Conservation (phyloP, 2,329 filamentous ascomycete genomes). For the Nakataea oryzae region DNA sequence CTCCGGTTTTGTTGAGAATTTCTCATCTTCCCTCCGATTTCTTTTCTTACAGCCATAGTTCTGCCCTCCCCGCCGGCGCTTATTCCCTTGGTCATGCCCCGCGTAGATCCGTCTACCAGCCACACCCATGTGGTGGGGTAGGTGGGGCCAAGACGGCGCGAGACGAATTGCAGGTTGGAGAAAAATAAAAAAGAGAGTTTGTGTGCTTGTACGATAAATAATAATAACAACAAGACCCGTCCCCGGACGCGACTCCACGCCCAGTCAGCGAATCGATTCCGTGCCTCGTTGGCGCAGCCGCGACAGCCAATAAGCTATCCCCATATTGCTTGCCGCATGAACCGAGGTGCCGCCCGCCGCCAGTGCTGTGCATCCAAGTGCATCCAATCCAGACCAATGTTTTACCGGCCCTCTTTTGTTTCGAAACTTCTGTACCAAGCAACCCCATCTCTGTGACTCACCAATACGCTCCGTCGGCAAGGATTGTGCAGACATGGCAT, state of each 20-base stretch:
- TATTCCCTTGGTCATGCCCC: too few relatives aligned
- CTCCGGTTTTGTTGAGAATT: not conserved
- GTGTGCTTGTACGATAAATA: too few relatives aligned
- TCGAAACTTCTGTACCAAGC: not conserved
- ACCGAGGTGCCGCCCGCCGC: not conserved
- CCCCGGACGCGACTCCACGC: not conserved
- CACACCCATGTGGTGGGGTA: too few relatives aligned
- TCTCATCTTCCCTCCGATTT: not conserved
- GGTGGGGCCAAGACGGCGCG: too few relatives aligned
- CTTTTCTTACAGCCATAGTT: too few relatives aligned
- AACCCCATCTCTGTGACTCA: not conserved
- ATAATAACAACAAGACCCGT: not conserved
- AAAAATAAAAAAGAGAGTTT: not conserved
- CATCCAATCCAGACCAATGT: not conserved
- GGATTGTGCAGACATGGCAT: not conserved
- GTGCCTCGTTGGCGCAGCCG: not conserved
- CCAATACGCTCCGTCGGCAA: not conserved
- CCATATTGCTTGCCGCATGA: not conserved
- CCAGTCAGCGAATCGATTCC: not conserved
- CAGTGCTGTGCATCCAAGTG: not conserved
- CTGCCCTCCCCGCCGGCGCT: too few relatives aligned
- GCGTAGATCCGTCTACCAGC: too few relatives aligned
- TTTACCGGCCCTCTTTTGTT: not conserved
- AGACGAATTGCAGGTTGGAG: too few relatives aligned
- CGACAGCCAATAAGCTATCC: not conserved